Percentiles rank a stretch among this genome's conserved stretches.
Conservation (phyloP, 2,329 filamentous ascomycete genomes). For the Apiospora sp. region DNA sequence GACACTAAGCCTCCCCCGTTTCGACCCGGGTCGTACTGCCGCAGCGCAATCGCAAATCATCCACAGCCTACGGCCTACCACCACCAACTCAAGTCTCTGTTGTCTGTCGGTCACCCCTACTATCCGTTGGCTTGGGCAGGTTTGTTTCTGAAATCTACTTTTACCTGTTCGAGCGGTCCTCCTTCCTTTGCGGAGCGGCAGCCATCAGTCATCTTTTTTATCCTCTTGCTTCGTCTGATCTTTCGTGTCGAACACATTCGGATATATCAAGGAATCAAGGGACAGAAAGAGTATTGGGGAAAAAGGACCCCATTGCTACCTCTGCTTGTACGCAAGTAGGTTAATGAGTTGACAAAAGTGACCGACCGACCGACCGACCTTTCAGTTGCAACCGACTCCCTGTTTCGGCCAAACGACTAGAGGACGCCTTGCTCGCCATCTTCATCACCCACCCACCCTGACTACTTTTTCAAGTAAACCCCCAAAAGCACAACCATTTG, state of each 20-base stretch:
- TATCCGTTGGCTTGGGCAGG: constrained; percentile 7
- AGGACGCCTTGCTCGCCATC: constrained; percentile 20
- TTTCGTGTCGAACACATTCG: constrained; percentile 4
- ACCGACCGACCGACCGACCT: background rate
- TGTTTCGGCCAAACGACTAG: constrained; percentile 18
- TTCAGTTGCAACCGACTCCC: background rate
- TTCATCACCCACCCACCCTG: constrained; percentile 17
- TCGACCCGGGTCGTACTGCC: constrained; percentile 17
- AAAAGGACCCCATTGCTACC: background rate
- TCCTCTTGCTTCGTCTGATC: constrained; percentile 15
- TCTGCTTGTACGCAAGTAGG: background rate
- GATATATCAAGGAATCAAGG: background rate
- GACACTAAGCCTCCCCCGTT: constrained; percentile 13
- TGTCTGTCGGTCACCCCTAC: background rate
- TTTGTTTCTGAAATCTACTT: constrained; percentile 18
- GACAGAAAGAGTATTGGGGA: background rate
- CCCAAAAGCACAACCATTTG: constrained; percentile 9
- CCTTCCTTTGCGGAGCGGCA: background rate
- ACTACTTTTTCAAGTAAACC: constrained; percentile 8
- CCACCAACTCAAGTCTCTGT: constrained; percentile 7
- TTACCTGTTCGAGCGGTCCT: constrained; percentile 4
- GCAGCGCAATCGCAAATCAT: constrained; percentile 19
- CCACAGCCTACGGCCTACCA: background rate
- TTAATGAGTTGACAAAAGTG: constrained; percentile 10
- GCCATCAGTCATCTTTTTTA: constrained; percentile 11